Base-by-base conservation (phyloP, 768 basidiomycete species). In the Amanita thiersii region DNA sequence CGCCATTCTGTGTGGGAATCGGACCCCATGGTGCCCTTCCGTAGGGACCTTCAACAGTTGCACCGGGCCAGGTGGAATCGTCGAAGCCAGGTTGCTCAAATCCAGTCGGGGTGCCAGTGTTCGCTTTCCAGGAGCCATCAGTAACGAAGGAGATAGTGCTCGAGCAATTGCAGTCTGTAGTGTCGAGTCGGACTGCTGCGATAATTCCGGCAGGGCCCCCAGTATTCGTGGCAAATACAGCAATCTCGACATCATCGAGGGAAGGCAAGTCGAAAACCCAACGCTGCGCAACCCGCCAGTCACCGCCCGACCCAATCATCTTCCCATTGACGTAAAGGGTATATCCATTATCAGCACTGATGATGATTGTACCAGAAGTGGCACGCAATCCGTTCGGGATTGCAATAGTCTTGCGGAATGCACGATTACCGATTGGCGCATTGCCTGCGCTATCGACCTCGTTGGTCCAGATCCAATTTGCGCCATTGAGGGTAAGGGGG, bases 381-480 rank as follows among this genome's bases (percentile, higher is more conserved):
- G 36, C 20, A 3, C 18, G 17, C 7, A 15, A 17, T 0, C 36
- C 36, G 5, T 15, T 33, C 12, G 21, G 37, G 9, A 24, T 11
- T 6, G 7, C 11, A 5, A 37, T 12, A 17, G 30, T 32, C n/a
- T 21, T 32, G 7, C 40, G 40, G 32, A 42, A 42, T 3, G 46
- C 47, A 15, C 15, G 18, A 11, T 26, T 41, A n/a, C 52, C 53
- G 12, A 29, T 19, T 18, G 39, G 39, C 5, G 39, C 39, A 30
- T 30, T 39, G 12, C 37, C 37, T 8, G 24, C 19, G 12, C 41
- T 41, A 28, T 18, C 42, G 26, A 57, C 44, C 25, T 62, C 59
- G 42, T 52, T 55, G 25, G 62, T 58, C 60, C 62, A 63, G 19
- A 63, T 60, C 59, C 59, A 62, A 8, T 40, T 32, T 4, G 59